Evolutionary conservation across 768 basidiomycete species (phyloP), one percentile per base, ranked within the genome.

Genomic region (Daedaleopsis nitida): DNA sequence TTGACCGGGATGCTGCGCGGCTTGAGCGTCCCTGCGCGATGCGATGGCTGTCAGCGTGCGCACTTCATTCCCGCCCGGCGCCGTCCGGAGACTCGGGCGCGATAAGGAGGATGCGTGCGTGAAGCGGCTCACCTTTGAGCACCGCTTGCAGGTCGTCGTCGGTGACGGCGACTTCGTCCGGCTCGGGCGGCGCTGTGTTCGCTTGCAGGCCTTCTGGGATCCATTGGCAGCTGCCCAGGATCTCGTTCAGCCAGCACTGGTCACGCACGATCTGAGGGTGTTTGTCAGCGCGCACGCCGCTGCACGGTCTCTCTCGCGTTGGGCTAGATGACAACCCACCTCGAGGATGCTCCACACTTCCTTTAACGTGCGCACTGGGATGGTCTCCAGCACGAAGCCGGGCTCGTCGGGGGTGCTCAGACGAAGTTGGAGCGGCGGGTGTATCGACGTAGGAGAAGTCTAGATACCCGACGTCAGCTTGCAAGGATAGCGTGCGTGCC

Each of bases 241-340:
- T 80, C 66, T 89, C 88, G 68, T 93, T 94, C 17, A 93, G 68
- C 92, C 92, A 94, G 67, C 87, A 89, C 73, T 93, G 92, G 62
- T 93, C 91, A 60, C 83, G 80, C 5, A 93, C 89, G 67, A 94
- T 81, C 87, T 90, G 44, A 49, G 3, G 39, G 11, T 2, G 39
- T 12, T 12, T 5, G 14, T 21, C 12, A 49, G 4, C 7, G 23
- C 47, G 13, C 21, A 1, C 11, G 13, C 21, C 13, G 6, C 8
- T 1, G 47, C 13, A n/a, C 14, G 21, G 23, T 13, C 17, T n/a
- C 47, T n/a, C n/a, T n/a, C n/a, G n/a, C n/a, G n/a, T n/a, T n/a
- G n/a, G n/a, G n/a, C n/a, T 14, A 14, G 47, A 24, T 21, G 10
- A 21, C 9, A 14, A 62, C 73, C 49, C 67, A 88, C 91, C 77